Base-by-base conservation (phyloP, 139 green algal species). In the Chlamydomonas schloesseri region DNA sequence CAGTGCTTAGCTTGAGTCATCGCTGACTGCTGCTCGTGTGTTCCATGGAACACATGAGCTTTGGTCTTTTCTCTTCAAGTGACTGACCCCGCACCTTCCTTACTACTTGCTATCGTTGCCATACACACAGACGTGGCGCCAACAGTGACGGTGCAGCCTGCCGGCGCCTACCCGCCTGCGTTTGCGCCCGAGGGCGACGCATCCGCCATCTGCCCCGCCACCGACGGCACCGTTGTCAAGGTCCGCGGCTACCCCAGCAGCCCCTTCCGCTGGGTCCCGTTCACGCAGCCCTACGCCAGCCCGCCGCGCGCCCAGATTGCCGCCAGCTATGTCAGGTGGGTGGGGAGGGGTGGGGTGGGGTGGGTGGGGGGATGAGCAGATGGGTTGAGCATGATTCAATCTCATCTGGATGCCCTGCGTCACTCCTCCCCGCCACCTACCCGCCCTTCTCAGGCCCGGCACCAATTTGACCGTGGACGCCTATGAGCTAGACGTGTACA, bases 241-340 rank as follows among this genome's bases (percentile, higher is more conserved):
- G 73, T 81, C 2, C 31, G 71, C 53, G 74, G 74, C 33, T 82
- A 57, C 55, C 74, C 74, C 33, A 46, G 55, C 31, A 71, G 55
- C 55, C 74, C 74, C 74, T 82, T 70, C 55, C 26, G n/a, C 31
- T 70, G 55, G 55, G 37, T 21, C 21, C 74, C 74, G 57, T 82
- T 82, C 74, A 69, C 55, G 9, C 23, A 26, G 55, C 55, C 74
- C 74, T 82, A 71, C 57, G 55, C 33, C 55, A 70, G 57, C 26
- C 74, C 74, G 47, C 72, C 72, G 10, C 8, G 8, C 1, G 72
- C 72, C 28, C 14, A 34, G 3, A 34, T n/a, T 13, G 47, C 47
- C 11, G 31, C 33, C 28, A 65, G 29, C 29, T 64, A 65, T 29
- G 42, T 28, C 46, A 65, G 24, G 72, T 67, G 60, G 5, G 60